Conservation (phyloP, 805 yeast genomes). For the Suhomyces kilbournensis region DNA sequence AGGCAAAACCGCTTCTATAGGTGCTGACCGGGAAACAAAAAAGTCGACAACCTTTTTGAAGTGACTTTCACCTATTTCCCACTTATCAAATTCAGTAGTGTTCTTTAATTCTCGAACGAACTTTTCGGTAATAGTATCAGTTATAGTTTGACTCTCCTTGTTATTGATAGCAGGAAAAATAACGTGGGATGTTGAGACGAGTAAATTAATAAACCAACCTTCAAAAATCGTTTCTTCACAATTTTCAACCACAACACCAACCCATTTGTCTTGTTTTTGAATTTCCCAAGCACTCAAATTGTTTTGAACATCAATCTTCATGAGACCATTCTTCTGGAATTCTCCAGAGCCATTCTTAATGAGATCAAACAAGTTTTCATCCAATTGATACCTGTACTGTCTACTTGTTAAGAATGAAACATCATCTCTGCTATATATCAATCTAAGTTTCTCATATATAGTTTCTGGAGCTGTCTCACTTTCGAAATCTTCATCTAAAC, state of each 20-base stretch:
- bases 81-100: slow-evolving; percentile 44
- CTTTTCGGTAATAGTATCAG: slow-evolving; percentile 31
- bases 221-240: slow-evolving; percentile 25
- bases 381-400: slow-evolving; percentile 4
- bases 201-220: slow-evolving; percentile 30
- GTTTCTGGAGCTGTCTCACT: slow-evolving; percentile 11
- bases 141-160: slow-evolving; percentile 5
- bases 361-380: neutral
- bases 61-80: slow-evolving; percentile 46
- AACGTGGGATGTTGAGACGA: slow-evolving; percentile 20
- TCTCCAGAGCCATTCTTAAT: neutral
- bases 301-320: slow-evolving; percentile 1
- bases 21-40: slow-evolving; percentile 47
- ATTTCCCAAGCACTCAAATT: slow-evolving; percentile 20
- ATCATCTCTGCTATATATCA: slow-evolving; percentile 24
- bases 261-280: slow-evolving; percentile 12
- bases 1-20: slow-evolving; percentile 56
- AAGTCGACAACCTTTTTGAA: slow-evolving; percentile 44
- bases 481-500: slow-evolving; percentile 1
- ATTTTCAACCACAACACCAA: slow-evolving; percentile 30
- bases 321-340: neutral
- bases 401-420: slow-evolving; percentile 12
- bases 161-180: slow-evolving; percentile 10
- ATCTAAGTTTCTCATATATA: slow-evolving; percentile 25
- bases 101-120: slow-evolving; percentile 50